These are phyloP conservation scores for Fusarium equiseti DNA, from an alignment of 2,329 filamentous ascomycete species.

Conservation along the genomic window DNA sequence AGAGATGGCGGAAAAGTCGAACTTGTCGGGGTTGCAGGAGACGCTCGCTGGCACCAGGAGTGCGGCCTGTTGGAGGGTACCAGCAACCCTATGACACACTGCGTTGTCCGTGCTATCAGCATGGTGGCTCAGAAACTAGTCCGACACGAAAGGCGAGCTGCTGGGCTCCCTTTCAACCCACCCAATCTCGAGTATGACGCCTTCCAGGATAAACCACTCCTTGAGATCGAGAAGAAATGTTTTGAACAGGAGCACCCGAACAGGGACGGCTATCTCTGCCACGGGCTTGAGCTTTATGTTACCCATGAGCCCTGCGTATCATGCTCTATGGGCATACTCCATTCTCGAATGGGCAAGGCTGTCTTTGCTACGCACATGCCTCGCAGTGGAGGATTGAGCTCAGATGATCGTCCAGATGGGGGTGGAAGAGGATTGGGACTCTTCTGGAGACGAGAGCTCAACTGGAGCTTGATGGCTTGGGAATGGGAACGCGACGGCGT, in stretches of 20 bases:
- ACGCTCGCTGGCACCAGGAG: constrained; percentile 76
- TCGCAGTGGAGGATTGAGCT: constrained; percentile 83
- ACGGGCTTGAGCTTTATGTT: constrained; percentile 91
- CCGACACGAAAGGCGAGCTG: constrained; percentile 62
- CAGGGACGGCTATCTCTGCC: constrained; percentile 90
- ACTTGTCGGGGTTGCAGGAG: constrained; percentile 79
- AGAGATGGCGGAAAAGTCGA: constrained; percentile 64
- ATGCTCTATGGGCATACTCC: constrained; percentile 96
- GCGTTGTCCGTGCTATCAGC: constrained; percentile 81
- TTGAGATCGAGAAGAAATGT: constrained; percentile 72
- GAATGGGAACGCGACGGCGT: constrained; percentile 71
- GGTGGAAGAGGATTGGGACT: constrained; percentile 73
- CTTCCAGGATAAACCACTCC: constrained; percentile 76
- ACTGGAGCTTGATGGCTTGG: constrained; percentile 88
- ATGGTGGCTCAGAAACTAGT: constrained; percentile 81
- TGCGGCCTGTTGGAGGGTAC: constrained; percentile 57
- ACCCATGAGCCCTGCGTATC: constrained; percentile 97
- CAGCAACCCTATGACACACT: constrained; percentile 83
- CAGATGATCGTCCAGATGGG: constrained; percentile 73
- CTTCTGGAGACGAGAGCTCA: constrained; percentile 81
- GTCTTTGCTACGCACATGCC: constrained; percentile 85
- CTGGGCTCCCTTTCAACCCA: constrained; percentile 50
- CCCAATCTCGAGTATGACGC: constrained; percentile 68
- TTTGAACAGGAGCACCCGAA: constrained; percentile 74
- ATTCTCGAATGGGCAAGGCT: constrained; percentile 90